Base-by-base conservation (phyloP, 768 basidiomycete species). In the Mycena rosella region DNA sequence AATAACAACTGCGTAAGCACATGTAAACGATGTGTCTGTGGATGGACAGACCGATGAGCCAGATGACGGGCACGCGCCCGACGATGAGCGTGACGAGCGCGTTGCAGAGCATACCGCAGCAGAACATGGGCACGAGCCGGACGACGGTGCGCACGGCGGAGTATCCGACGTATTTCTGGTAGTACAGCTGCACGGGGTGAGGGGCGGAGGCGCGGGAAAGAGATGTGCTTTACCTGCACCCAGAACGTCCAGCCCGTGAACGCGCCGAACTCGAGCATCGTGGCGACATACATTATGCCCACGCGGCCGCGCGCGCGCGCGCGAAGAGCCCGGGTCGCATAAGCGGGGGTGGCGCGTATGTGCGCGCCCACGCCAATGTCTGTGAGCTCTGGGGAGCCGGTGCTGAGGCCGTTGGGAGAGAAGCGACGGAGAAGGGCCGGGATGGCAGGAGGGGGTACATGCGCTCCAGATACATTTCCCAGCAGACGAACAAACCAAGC, bases 121-220 rank as follows among this genome's bases (percentile, higher is more conserved):
- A 73, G 32, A 87, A 86, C 90, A 92, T 92, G 0, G 93, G 93
- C 1, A 94, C 64, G 55, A 94, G 78, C 3, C 91, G 86, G 24
- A 91, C 67, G 76, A 92, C 91, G 0, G 90, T 87, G 15, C 81
- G 78, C 18, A 95, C 78, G 0, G 92, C 89, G 0, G 78, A 82
- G 6, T 89, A 82, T 0, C 78, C 72, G 17, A 83, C 69, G 74
- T 89, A 95, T 52, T 87, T 83, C 72, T 95, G 92, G 74, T 93
- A 95, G 73, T 89, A 94, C 7, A 94, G 74, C 88, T 93, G 11
- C 17, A 14, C 17, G 22, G 45, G 2, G 18, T 38, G 22, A 48
- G 2, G 20, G 42, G 18, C 18, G 34, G 84, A 83, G 27, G 85
- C 80, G n/a, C 83, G 83, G 30, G 79, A 75, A 47, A 84, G 58